Evolutionary conservation across 306 rosid species (phyloP).

Genomic region (Pterocarpus santalinus): DNA sequence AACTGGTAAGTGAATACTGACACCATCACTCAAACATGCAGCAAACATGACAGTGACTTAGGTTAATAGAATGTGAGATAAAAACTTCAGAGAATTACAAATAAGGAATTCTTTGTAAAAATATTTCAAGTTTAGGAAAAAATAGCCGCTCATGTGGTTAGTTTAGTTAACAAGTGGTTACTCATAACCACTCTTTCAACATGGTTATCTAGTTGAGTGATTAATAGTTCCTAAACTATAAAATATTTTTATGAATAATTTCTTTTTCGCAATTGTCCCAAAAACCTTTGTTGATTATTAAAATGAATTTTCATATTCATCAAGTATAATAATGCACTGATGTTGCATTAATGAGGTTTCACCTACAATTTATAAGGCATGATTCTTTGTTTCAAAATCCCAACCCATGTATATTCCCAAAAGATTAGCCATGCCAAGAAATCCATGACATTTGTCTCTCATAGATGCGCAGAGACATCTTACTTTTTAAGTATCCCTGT

Average conservation of each 20-base stretch:
- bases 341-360: conserved; percentile 30
- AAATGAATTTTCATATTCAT: conserved; percentile 30
- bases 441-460: conserved; percentile 30
- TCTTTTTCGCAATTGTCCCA: conserved; percentile 5
- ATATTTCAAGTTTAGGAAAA: background rate
- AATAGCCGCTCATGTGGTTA: conserved; percentile 27
- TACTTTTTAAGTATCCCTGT: conserved; percentile 73
- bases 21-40: conserved; percentile 35
- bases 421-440: conserved; percentile 29
- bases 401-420: conserved; percentile 21
- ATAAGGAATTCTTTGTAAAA: background rate
- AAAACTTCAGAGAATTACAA: background rate
- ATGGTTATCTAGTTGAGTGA: conserved; percentile 19
- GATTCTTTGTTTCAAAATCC: conserved; percentile 19
- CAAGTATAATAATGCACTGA: conserved; percentile 28
- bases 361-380: conserved; percentile 32
- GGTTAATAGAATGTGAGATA: conserved; percentile 22
- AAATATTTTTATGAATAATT: conserved; percentile 14
- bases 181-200: conserved; percentile 17
- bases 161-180: background rate
- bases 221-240: conserved; percentile 12
- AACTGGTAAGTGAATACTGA: conserved; percentile 26
- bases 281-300: conserved; percentile 2
- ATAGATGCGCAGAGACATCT: conserved; percentile 43
- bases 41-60: conserved; percentile 9